Evolutionary conservation across 495 filamentous ascomycete species (phyloP), one percentile per base, ranked within the genome.

Genomic region (Aspergillus diversus): DNA sequence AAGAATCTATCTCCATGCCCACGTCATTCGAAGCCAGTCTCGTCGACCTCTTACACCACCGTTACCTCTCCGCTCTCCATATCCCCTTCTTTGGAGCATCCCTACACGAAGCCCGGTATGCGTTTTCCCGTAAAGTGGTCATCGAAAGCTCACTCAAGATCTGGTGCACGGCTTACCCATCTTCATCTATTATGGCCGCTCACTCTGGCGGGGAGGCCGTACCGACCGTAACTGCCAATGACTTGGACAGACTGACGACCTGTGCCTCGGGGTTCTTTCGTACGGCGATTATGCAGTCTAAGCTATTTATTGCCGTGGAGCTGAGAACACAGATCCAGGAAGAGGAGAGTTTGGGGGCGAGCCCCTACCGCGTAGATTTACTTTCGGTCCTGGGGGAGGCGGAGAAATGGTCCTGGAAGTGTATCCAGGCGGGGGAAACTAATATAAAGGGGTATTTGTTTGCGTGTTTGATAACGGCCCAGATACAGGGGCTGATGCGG

Each of bases 381-480:
- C 59, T 86, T 2, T 57, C 71, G 3, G 71, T 83, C 4, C 7
- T 87, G 4, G 68, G 77, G 0, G 78, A 87, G 32, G 76, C 80
- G 0, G 77, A 75, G 43, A 55, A 55, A 5, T 86, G 80, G 80
- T 35, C 57, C 0, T 68, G 82, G 67, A 60, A 61, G 9, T 73
- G 70, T 35, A 75, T 87, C 5, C 50, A 76, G 43, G 74, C 72
- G 3, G 86, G 85, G 4, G 81, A 87, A 68, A 85, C 80, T 0
- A 87, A 86, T 63, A 72, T 82, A n/a, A 88, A 87, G 61, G 82
- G 80, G 1, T 82, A 81, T 48, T 46, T 89, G 32, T 69, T 87
- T 32, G 63, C 71, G 0, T 59, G 62, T 4, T 58, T 83, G 5
- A 54, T 87, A 0, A 33, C 60, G 5, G 78, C 78, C 5, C 79